phyloP scores from a whole-genome alignment of 106 monocot species.

The Ottelia alismoides region DNA sequence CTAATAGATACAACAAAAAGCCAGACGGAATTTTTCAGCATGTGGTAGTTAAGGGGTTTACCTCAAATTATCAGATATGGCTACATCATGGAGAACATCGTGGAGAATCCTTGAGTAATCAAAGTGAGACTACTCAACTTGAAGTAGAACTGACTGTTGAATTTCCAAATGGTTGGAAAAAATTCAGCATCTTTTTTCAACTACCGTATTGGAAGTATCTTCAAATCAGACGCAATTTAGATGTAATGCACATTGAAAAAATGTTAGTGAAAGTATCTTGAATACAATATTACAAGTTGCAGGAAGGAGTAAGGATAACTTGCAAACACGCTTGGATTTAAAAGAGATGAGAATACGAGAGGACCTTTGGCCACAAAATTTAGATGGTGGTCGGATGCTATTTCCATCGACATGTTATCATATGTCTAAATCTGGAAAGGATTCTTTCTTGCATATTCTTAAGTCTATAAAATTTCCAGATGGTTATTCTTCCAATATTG shows the following conservation, averaged over 20 bases:
- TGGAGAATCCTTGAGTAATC: too few species aligned
- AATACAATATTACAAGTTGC: not conserved
- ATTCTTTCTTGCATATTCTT: not conserved
- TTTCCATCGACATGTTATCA: not conserved
- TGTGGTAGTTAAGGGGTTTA: too few species aligned
- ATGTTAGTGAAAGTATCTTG: not conserved
- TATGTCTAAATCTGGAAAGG: not conserved
- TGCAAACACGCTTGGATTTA: not conserved
- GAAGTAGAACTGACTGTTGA: not conserved
- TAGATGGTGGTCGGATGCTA: not conserved
- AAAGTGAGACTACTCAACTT: too few species aligned
- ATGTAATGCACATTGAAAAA: not conserved
- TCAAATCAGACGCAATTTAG: not conserved
- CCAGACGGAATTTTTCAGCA: too few species aligned
- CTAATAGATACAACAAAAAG: too few species aligned
- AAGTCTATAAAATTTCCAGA: not conserved
- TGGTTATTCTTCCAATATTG: slow-evolving; percentile 5
- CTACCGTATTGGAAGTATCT: not conserved
- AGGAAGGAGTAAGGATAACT: not conserved
- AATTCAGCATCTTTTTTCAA: not conserved
- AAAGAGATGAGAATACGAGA: not conserved
- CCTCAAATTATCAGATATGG: too few species aligned
- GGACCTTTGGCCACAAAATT: not conserved
- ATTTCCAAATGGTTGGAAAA: not conserved
- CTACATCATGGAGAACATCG: too few species aligned